Base-by-base conservation (phyloP, 1,284 basidiomycete genomes). In the Microbotryum violaceum region DNA sequence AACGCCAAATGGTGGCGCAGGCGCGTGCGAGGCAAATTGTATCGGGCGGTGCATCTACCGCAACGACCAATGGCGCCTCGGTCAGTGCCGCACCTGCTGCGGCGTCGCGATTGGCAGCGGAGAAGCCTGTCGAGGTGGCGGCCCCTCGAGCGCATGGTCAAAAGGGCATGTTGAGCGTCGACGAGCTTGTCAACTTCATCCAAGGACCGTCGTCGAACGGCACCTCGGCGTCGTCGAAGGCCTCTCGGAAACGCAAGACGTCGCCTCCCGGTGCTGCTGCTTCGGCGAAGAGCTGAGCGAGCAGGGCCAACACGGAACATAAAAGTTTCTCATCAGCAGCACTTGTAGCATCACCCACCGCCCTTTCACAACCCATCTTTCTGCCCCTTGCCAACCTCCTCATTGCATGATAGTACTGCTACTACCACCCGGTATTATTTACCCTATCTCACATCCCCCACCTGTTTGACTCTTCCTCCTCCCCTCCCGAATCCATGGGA, bases 121-220 rank as follows among this genome's bases (percentile, higher is more conserved):
- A 46, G 52, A 61, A 46, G 33, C 20, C 44, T 33, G 31, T n/a
- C 33, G 51, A 21, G 14, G 25, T 48, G 2, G 45, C 46, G 6
- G 42, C 49, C 9, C 37, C 49, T 9, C 31, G 27, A 31, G 55
- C 62, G 29, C 73, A 74, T 57, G 75, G 74, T 29, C 71, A 74
- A 57, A 71, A 70, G 58, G 75, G 74, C 6, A 71, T 74, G 54
- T 55, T 75, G 60, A 74, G 74, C 59, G 71, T 79, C 29, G 78
- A 79, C 56, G 77, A 77, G 61, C 72, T 79, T 55, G 78, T 78
- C 68, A 73, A 74, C 61, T 79, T 74, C 68, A 77, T 78, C 65
- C 54, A 61, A 54, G 68, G 68, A 44, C n/a, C 42, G 33, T 53
- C 49, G 23, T 65, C 63, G 7, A 60, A 57, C 51, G 33, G 33